Evolutionary conservation across 2,329 filamentous ascomycete genomes (phyloP), one percentile per base, ranked within the genome.

Genomic region (Fusarium tupiense): DNA sequence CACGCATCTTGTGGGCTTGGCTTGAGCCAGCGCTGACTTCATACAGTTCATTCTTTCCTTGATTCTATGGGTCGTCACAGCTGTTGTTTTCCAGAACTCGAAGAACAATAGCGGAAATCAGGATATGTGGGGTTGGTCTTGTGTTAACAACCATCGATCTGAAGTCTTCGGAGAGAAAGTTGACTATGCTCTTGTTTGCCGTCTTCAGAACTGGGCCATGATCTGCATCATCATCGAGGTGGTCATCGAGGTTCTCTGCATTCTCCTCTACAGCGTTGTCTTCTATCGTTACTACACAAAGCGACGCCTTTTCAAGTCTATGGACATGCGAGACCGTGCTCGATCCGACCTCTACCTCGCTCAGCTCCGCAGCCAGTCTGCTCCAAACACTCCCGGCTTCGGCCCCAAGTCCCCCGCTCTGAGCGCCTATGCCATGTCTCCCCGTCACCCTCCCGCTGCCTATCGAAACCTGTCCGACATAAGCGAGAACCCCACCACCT

Each of bases 261-360:
- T 99, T 82, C 87, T 91, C 61, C 94, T 99, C 80, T 99, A 99
- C 88, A 94, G 90, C 80, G 89, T 98, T 81, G 91, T 98, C 82
- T 98, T 98, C 88, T 98, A 97, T 88, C 93, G 96, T 78, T 97
- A 97, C 89, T 98, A 95, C 90, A 95, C 93, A 76, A 99, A 98
- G 89, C 93, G 94, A 82, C 93, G 93, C 82, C 93, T 99, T 72
- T 92, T 93, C 84, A 98, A 98, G 89, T 95, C 95, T 73, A 99
- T 99, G 96, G 93, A 97, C 82, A 88, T 93, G 81, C 94, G 96
- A 78, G 96, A 99, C 88, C 93, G 94, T 81, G 96, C 96, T 75
- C 93, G 96, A 72, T 96, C 94, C 71, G 95, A 98, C 82, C 90
- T 99, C 74, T 98, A 98, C 87, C 94, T 98, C 73, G 95, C 93